Conservation (phyloP, 192 early-diverging fungal genomes). For the Gryganskiella cystojenkinii region DNA sequence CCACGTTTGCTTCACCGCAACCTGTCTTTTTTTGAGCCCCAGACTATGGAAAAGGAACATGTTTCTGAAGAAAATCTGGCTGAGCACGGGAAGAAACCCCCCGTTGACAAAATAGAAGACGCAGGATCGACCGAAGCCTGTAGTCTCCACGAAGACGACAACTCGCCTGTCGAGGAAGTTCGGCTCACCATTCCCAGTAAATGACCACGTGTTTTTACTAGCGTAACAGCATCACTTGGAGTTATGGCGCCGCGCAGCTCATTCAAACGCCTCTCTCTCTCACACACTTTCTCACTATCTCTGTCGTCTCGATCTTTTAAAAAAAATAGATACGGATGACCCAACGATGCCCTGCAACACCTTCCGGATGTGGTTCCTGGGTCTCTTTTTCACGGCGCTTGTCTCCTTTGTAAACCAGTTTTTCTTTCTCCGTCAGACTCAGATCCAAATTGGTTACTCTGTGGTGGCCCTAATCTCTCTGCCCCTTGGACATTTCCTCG, state of each 20-base stretch:
- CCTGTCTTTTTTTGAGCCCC: no score
- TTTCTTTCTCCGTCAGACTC: constrained; percentile 56
- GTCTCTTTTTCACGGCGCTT: constrained; percentile 36
- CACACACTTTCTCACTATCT: neutral
- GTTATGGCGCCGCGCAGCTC: no score
- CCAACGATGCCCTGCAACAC: constrained; percentile 57
- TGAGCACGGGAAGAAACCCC: no score
- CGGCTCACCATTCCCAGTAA: constrained; percentile 53
- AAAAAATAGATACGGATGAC: constrained; percentile 53
- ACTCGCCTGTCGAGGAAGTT: constrained; percentile 60
- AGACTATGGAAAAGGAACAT: no score
- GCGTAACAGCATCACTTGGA: no score
- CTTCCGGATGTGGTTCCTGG: constrained; percentile 59
- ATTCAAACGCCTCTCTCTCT: neutral
- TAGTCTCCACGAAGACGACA: constrained; percentile 35
- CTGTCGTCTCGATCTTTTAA: no score
- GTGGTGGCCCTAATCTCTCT: constrained; percentile 57
- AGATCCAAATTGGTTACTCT: constrained; percentile 46
- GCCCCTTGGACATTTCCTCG: constrained; percentile 57
- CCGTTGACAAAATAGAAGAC: no score
- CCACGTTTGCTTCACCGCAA: no score
- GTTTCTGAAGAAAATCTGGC: no score
- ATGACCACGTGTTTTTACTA: neutral
- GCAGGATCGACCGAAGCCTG: no score
- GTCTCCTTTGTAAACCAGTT: constrained; percentile 61